These are phyloP conservation scores for Fusarium chaquense DNA, from an alignment of 2,329 filamentous ascomycete genomes.

Conservation along the genomic window DNA sequence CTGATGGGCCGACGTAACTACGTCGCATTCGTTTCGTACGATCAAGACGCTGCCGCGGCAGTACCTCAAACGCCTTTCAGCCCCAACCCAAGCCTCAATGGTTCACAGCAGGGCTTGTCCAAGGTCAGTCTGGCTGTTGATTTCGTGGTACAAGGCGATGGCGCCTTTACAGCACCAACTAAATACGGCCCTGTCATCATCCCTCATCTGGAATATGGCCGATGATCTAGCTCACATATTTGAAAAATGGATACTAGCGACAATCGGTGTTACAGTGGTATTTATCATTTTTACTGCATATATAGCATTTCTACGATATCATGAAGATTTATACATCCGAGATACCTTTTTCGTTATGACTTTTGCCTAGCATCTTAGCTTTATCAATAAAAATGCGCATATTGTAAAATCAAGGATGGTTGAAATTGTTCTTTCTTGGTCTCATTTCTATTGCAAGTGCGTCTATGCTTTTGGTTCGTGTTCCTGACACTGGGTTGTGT, in stretches of 20 bases:
- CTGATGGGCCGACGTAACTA: constrained; percentile 96
- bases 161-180: constrained; percentile 81
- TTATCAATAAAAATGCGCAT: not conserved
- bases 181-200: constrained; percentile 98
- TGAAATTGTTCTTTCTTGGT: constrained; percentile 26
- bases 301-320: constrained; percentile 38
- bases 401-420: not conserved
- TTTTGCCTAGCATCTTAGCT: constrained; percentile 1
- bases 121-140: constrained; percentile 92
- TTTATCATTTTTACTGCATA: constrained; percentile 26
- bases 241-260: constrained; percentile 1
- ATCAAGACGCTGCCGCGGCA: constrained; percentile 77
- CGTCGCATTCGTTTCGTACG: constrained; percentile 91
- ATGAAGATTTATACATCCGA: constrained; percentile 39
- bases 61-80: constrained; percentile 54
- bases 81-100: constrained; percentile 52
- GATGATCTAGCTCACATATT: constrained; percentile 33
- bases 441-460: constrained; percentile 34
- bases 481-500: constrained; percentile 4
- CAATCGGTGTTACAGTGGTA: constrained; percentile 2
- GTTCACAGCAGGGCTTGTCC: constrained; percentile 61
- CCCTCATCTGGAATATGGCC: constrained; percentile 82
- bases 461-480: constrained; percentile 26
- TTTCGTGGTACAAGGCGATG: constrained; percentile 96
- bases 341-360: constrained; percentile 41